Base-by-base conservation (phyloP, 495 filamentous ascomycete species). In the Penicillium pancosmium region DNA sequence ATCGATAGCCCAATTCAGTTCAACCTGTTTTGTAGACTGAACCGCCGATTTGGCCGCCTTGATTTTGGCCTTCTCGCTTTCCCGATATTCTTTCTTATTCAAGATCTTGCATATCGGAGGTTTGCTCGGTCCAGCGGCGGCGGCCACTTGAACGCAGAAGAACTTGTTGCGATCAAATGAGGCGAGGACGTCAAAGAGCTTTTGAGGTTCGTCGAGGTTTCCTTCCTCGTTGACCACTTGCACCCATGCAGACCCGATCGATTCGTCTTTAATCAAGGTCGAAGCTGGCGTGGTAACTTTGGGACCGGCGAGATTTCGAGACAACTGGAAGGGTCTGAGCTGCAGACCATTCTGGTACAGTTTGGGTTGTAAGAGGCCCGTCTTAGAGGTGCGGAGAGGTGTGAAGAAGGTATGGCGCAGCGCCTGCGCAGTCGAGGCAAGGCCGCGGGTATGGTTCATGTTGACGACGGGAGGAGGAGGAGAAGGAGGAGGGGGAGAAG, bases 1-100 rank as follows among this genome's bases (percentile, higher is more conserved):
- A 54, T 84, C 85, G 61, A 93, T 92, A 25, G 88, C 85, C 92
- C 92, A 96, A 71, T 91, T 91, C 59, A 96, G 23, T 75, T 96
- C 92, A 15, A 96, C 67, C 67, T 88, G 85, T 77, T 96, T 95
- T 6, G 68, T 60, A 12, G 64, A 47, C 11, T 38, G 52, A 48
- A 72, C 76, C 13, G 60, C n/a, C 11, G 63, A 61, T 40, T 75
- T 74, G 0, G 71, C 68, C 6, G 69, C 67, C 48, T 80, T 80
- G 16, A 69, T 72, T 55, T 70, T 74, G n/a, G 68, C 73, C 25
- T 73, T 67, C 58, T 81, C 77, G 11, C 71, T 65, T 41, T 78
- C 71, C 18, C 69, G 70, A 25, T 76, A 50, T 2, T 73, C 73
- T 34, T 74, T 66, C 52, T 82, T 82, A 64, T 85, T 79, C 54